Base-by-base conservation (phyloP, 2,329 filamentous ascomycete species). In the Aspergillus nomiae region DNA sequence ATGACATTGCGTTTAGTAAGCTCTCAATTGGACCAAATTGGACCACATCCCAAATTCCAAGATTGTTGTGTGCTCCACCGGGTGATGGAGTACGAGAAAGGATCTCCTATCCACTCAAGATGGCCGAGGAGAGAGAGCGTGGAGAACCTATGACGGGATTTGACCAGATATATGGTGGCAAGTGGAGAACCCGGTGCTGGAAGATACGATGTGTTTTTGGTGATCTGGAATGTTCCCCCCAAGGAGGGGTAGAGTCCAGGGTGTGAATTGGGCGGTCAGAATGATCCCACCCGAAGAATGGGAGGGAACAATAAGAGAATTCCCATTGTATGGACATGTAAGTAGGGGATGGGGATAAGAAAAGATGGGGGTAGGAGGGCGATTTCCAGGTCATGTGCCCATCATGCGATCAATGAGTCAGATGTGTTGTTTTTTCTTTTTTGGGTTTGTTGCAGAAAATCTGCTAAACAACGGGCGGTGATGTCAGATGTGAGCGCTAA, bases 111-210 rank as follows among this genome's bases (percentile, higher is more conserved):
- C 48, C 48, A 51, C 48, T 51, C 28, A 51, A 51, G 24, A 10
- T 51, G 28, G 19, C 19, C 8, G 48, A 51, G 12, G 28, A 10
- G 19, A 50, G 28, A n/a, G 51, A 19, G 11, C 58, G 48, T 59
- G 58, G 58, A 59, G 58, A 54, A 50, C n/a, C 34, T 41, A 59
- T 59, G 58, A 59, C 48, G 48, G 48, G 34, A 36, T 55, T 19
- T 53, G 57, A 59, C 58, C 58, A 59, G 48, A 54, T 41, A 53
- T 30, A 59, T 54, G 58, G 32, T 59, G 58, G 58, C 58, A 54
- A 59, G 58, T 59, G 58, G 58, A 45, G 58, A 21, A n/a, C 19
- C 16, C 16, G 16, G 28, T 24, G 46, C 24, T 50, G 46, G 46
- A 50, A 50, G 46, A 28, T 24, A 51, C 48, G 48, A 51, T 51